phyloP scores from a whole-genome alignment of 495 filamentous ascomycete genomes.

The Usnea hakonensis region DNA sequence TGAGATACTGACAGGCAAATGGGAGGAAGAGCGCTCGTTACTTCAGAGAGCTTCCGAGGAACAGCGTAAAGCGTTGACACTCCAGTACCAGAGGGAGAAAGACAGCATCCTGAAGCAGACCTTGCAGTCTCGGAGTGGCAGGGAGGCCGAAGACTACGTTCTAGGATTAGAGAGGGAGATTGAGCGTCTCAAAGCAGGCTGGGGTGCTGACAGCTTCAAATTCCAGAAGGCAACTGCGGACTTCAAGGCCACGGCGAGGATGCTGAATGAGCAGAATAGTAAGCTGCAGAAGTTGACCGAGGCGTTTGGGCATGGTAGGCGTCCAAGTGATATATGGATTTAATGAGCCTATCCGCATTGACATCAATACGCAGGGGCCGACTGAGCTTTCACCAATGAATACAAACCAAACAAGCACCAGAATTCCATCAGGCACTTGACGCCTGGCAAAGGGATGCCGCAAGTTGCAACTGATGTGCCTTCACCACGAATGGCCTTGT shows the following conservation, averaged over 20 bases:
- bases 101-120: conserved; percentile 22
- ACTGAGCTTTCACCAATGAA: not conserved
- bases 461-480: not conserved
- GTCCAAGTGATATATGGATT: conserved; percentile 54
- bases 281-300: conserved; percentile 50
- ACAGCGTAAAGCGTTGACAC: conserved; percentile 20
- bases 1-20: conserved; percentile 11
- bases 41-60: conserved; percentile 26
- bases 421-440: not conserved
- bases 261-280: conserved; percentile 48
- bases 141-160: conserved; percentile 34
- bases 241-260: conserved; percentile 45
- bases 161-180: conserved; percentile 40
- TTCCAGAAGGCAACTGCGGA: conserved; percentile 42
- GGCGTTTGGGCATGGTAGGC: conserved; percentile 51
- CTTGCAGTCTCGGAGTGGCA: conserved; percentile 30
- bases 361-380: not conserved
- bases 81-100: conserved; percentile 25
- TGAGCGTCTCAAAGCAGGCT: conserved; percentile 40
- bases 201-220: conserved; percentile 43
- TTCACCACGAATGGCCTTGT: not conserved
- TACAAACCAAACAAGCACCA: not conserved
- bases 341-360: conserved; percentile 46
- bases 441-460: not conserved
- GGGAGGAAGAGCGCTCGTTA: conserved; percentile 18